These are phyloP conservation scores for Sclerospora graminicola DNA, from an alignment of 352 stramenopile species.

Conservation along the genomic window DNA sequence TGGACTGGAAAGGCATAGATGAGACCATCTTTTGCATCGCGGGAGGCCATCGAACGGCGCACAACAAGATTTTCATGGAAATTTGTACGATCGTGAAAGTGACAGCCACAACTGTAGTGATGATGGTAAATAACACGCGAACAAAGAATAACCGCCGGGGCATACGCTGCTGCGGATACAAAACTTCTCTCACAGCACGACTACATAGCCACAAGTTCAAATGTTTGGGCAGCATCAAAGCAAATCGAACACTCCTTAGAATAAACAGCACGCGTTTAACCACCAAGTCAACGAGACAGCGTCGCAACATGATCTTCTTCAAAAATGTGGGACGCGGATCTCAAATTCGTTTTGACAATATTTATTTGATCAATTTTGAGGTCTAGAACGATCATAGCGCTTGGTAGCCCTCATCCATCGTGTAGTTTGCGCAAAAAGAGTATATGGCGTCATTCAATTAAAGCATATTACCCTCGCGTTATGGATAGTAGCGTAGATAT, in stretches of 20 bases:
- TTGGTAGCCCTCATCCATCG: too few species aligned
- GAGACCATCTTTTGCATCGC: conserved; percentile 1
- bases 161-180: conserved; percentile 1
- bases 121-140: conserved; percentile 5
- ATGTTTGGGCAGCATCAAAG: background rate
- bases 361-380: too few species aligned
- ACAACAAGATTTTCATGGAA: conserved; percentile 5
- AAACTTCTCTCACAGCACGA: conserved; percentile 2
- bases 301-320: background rate
- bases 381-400: too few species aligned
- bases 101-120: conserved; percentile 3
- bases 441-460: too few species aligned
- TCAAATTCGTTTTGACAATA: too few species aligned
- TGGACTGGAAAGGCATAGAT: background rate
- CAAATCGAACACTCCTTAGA: conserved; percentile 1
- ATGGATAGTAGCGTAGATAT: too few species aligned
- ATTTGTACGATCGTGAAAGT: conserved; percentile 4
- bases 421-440: too few species aligned
- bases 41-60: conserved; percentile 1
- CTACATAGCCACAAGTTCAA: conserved; percentile 5
- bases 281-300: background rate
- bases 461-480: too few species aligned
- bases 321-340: background rate
- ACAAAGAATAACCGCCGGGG: background rate
- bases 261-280: conserved; percentile 1